Percentiles rank a stretch among this genome's conserved stretches.
phyloP scores from a whole-genome alignment of 129 eudicot genomes.

The Escallonia rubra region DNA sequence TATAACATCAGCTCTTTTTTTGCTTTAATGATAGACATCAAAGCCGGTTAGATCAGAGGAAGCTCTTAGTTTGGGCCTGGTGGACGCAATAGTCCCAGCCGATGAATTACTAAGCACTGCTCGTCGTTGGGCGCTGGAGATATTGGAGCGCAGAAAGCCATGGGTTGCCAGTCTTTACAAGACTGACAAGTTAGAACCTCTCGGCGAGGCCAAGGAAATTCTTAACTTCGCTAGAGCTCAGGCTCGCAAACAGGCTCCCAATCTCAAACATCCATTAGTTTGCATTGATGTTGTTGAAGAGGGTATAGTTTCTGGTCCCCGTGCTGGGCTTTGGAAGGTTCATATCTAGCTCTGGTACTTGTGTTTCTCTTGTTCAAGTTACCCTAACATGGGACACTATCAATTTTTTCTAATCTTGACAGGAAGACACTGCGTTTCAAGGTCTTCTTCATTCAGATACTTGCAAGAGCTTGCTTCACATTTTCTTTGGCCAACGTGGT shows the following conservation, averaged over 20 bases:
- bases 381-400: neutral
- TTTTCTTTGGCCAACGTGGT: slow-evolving; percentile 89
- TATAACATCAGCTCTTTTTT: slow-evolving; percentile 3
- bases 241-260: slow-evolving; percentile 79
- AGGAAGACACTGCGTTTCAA: slow-evolving; percentile 81
- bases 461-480: slow-evolving; percentile 78
- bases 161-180: slow-evolving; percentile 74
- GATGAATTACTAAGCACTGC: slow-evolving; percentile 58
- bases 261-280: slow-evolving; percentile 80
- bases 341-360: slow-evolving; percentile 4
- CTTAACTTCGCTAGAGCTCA: slow-evolving; percentile 92
- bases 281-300: slow-evolving; percentile 92
- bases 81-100: slow-evolving; percentile 75
- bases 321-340: slow-evolving; percentile 92
- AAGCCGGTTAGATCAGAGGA: slow-evolving; percentile 75
- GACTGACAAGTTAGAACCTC: slow-evolving; percentile 87
- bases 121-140: slow-evolving; percentile 75
- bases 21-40: slow-evolving; percentile 52
- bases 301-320: slow-evolving; percentile 82
- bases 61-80: slow-evolving; percentile 82
- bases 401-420: slow-evolving; percentile 18
- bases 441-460: slow-evolving; percentile 62
- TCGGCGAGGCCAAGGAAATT: slow-evolving; percentile 87
- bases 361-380: slow-evolving; percentile 1
- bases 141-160: slow-evolving; percentile 65